Conservation (phyloP, 2,329 filamentous ascomycete genomes). For the Colletotrichum chrysophilum region DNA sequence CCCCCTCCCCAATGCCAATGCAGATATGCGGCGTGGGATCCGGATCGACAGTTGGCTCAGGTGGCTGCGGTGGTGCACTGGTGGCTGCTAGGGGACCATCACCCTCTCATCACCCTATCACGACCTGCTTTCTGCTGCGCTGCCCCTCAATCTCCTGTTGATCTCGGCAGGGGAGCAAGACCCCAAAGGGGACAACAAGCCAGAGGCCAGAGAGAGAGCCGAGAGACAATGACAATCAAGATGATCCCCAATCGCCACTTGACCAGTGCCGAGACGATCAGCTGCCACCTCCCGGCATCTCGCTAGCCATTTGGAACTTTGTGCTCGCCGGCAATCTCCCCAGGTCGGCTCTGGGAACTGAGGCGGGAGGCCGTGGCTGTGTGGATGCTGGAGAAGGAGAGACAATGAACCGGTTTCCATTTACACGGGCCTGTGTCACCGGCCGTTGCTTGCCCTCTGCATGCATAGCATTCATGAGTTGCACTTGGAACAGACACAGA, state of each 20-base stretch:
- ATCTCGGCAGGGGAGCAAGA: conserved; percentile 3
- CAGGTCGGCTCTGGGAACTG: background rate
- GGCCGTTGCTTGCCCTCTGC: background rate
- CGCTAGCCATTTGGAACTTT: background rate
- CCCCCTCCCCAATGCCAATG: background rate
- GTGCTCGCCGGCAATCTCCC: background rate
- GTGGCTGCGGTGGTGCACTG: background rate
- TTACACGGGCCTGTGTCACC: background rate
- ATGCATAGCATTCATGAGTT: background rate
- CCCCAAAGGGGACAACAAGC: conserved; percentile 5
- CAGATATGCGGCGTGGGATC: background rate
- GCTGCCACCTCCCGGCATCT: conserved; percentile 1
- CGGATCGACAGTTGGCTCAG: conserved; percentile 7
- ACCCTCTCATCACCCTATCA: conserved; percentile 7
- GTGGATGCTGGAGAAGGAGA: background rate
- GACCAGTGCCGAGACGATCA: conserved; percentile 7
- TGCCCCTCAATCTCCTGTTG: conserved; percentile 16
- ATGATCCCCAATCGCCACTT: background rate
- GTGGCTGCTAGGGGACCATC: background rate
- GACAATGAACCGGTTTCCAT: background rate
- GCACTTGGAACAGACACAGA: background rate
- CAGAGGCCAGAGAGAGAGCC: background rate
- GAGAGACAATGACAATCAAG: conserved; percentile 8
- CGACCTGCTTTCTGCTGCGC: background rate
- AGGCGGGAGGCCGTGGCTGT: background rate